A percentile compares a stretch with the other conserved stretches of the same genome.
Conservation (phyloP, 495 filamentous ascomycete species). For the Aspergillus sclerotiicarbonarius region DNA sequence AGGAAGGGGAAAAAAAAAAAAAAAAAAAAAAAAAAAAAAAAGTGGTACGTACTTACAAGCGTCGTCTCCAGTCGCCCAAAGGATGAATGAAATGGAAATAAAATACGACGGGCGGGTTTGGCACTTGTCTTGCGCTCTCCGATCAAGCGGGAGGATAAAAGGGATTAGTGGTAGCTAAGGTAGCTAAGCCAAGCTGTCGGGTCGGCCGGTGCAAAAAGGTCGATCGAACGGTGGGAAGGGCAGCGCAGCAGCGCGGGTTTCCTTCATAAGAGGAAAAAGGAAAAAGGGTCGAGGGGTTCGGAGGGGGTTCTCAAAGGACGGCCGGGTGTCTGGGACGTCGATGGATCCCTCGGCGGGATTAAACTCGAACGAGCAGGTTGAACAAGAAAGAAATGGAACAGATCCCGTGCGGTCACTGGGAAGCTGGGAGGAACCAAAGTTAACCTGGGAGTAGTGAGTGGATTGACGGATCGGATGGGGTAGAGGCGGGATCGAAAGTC, state of each 20-base stretch:
- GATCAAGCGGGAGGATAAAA: constrained; percentile 24
- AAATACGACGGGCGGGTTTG: constrained; percentile 15
- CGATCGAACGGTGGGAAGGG: constrained; percentile 20
- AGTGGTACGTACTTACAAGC: neutral
- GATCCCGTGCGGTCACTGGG: constrained; percentile 4
- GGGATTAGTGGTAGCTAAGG: neutral
- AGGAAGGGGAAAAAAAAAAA: neutral
- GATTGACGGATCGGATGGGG: constrained; percentile 11
- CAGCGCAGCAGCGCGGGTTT: constrained; percentile 12
- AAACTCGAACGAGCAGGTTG: constrained; percentile 6
- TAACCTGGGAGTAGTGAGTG: neutral
- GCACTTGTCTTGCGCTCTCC: constrained; percentile 16
- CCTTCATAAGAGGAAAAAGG: constrained; percentile 16
- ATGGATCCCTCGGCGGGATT: constrained; percentile 8
- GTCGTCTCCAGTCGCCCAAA: constrained; percentile 4
- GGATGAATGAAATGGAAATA: constrained; percentile 6
- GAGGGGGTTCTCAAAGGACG: neutral
- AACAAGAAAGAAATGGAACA: neutral
- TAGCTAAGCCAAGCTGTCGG: constrained; percentile 33
- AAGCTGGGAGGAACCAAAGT: constrained; percentile 1
- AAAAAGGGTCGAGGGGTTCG: constrained; percentile 14
- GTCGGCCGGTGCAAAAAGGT: constrained; percentile 20
- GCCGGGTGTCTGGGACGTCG: neutral
- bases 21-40: constrained; percentile 3
- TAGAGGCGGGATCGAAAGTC: constrained; percentile 3